Evolutionary conservation across 257 asterid genomes (phyloP), one percentile per base, ranked within the genome.

Genomic region (Lycium barbarum): DNA sequence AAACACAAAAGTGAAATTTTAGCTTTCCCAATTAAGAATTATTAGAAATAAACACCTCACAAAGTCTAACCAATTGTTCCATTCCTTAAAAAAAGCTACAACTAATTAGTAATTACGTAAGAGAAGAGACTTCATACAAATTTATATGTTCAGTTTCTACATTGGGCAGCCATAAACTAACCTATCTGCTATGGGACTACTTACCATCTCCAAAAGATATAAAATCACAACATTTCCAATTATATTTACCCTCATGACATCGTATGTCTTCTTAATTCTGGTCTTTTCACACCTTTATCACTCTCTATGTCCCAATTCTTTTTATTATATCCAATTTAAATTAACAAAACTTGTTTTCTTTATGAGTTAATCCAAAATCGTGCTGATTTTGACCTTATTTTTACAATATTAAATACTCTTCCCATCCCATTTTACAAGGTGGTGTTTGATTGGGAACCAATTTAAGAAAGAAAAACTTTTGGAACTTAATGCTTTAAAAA

Each of bases 61-160:
- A 55, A 57, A 5, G 62, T 4, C 62, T 14, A 57, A 57, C 62
- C 62, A 1, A 57, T 57, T 57, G 20, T 57, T 57, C 20, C 62
- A 57, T 15, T 57, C 62, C 62, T 57, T 57, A 14, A 8, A 57
- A 57, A 57, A 57, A 57, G 33, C 62, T 57, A 57, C 18, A 66
- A 49, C 43, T 49, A 74, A 53, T 49, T 22, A 74, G 62, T 18
- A 57, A 57, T 6, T 6, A 7, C 2, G 59, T 5, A 74, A 74
- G 53, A 49, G 36, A 72, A 45, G 58, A 49, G 9, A 74, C 81
- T 49, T 74, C 40, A 74, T 49, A 74, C 81, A 74, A 74, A 47
- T 49, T 47, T 22, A 14, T 74, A 12, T 49, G 20, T 12, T 74
- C 38, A 73, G 61, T 49, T 47, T 74, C 81, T 74, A 22, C 62